A percentile compares a stretch with the other conserved stretches of the same genome.
phyloP scores from a whole-genome alignment of 1,139 yeast species.

The Eremothecium cymbalariae region DNA sequence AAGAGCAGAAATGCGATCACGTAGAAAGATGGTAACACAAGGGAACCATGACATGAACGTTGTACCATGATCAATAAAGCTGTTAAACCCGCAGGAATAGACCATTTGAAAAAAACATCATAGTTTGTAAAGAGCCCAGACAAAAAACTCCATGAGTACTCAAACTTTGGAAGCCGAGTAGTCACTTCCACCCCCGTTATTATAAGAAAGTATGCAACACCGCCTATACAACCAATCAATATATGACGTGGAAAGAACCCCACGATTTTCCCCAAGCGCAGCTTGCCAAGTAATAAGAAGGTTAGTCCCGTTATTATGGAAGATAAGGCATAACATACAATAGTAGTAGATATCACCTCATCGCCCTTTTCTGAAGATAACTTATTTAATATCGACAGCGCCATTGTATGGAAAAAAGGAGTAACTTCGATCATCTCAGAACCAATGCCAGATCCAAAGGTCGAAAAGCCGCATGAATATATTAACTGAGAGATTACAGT shows the following conservation, averaged over 20 bases:
- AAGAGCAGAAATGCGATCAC: slow-evolving; percentile 60
- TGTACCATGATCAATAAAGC: slow-evolving; percentile 53
- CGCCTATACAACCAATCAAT: slow-evolving; percentile 94
- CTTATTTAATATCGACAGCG: slow-evolving; percentile 53
- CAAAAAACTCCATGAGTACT: slow-evolving; percentile 53
- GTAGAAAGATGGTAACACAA: slow-evolving; percentile 76
- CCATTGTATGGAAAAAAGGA: slow-evolving; percentile 96
- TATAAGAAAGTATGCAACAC: slow-evolving; percentile 88
- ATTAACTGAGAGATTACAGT: slow-evolving; percentile 82
- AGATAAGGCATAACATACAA: slow-evolving; percentile 75
- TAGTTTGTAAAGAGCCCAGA: slow-evolving; percentile 38
- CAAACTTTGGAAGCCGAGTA: slow-evolving; percentile 67
- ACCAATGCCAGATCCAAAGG: slow-evolving; percentile 83
- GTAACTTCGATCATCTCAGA: slow-evolving; percentile 98
- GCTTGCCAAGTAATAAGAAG: slow-evolving; percentile 68
- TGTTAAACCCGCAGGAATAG: slow-evolving; percentile 60
- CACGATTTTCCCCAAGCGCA: slow-evolving; percentile 72
- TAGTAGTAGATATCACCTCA: slow-evolving; percentile 75
- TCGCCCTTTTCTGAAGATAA: slow-evolving; percentile 45
- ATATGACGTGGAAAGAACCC: slow-evolving; percentile 96
- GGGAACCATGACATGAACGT: slow-evolving; percentile 56
- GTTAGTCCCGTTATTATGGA: slow-evolving; percentile 80
- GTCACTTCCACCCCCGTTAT: slow-evolving; percentile 89
- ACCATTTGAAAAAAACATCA: slow-evolving; percentile 55
- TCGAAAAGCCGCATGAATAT: slow-evolving; percentile 83